Conservation (phyloP, 2,329 filamentous ascomycete species). For the Coleophoma eucalyptorum region DNA sequence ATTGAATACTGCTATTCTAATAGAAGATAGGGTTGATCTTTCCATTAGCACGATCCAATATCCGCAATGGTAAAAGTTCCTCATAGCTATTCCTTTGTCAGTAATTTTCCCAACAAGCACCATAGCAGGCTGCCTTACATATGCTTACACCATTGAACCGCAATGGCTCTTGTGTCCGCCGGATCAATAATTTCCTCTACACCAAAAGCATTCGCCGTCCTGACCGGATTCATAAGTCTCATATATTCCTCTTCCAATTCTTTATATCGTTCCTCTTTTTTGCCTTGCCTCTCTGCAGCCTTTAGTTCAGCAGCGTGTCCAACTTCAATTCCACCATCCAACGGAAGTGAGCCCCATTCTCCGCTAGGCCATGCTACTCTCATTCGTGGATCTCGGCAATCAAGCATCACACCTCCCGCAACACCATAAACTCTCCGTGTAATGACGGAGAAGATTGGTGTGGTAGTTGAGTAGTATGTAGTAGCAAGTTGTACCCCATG, state of each 20-base stretch:
- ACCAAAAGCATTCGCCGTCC: conserved; percentile 60
- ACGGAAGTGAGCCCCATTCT: conserved; percentile 57
- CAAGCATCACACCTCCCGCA: conserved; percentile 61
- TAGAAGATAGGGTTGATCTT: conserved; percentile 38
- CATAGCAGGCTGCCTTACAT: conserved; percentile 32
- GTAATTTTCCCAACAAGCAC: not conserved
- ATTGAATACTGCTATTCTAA: not conserved
- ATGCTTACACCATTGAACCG: conserved; percentile 50
- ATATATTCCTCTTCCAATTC: conserved; percentile 57
- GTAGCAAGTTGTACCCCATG: conserved; percentile 59
- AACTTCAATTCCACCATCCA: conserved; percentile 63
- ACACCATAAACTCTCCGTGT: conserved; percentile 59
- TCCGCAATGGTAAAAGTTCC: conserved; percentile 18
- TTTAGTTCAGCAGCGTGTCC: conserved; percentile 57
- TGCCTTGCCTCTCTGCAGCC: conserved; percentile 46
- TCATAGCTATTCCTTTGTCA: conserved; percentile 13
- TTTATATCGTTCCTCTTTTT: conserved; percentile 46
- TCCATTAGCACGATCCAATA: conserved; percentile 32
- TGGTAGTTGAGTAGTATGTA: conserved; percentile 59
- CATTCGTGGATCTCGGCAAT: conserved; percentile 55
- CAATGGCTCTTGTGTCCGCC: conserved; percentile 50
- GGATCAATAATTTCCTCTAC: conserved; percentile 65
- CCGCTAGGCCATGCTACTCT: conserved; percentile 62
- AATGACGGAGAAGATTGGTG: conserved; percentile 60
- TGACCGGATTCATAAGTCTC: conserved; percentile 59